Evolutionary conservation across 768 basidiomycete genomes (phyloP), one percentile per base, ranked within the genome.

Genomic region (Rhizopogon vesiculosus): DNA sequence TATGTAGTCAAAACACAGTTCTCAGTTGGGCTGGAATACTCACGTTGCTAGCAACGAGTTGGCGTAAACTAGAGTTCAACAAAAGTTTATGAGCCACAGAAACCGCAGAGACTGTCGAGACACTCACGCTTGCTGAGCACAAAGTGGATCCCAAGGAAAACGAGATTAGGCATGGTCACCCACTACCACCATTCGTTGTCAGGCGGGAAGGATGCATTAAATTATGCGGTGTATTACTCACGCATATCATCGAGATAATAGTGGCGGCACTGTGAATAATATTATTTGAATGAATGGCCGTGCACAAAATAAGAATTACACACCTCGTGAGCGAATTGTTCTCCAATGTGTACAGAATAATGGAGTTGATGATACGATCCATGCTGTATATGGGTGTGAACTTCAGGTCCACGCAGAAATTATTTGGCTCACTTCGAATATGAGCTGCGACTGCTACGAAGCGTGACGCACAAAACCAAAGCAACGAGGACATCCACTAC

Each of bases 101-200:
- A 29, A 10, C 29, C 3, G 8, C 2, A 28, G 35, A 1, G 12
- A 2, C 15, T 42, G 10, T 33, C 4, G 6, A 28, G 54, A 38
- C 19, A 49, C 74, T 49, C 52, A 79, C 78, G 62, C 66, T 82
- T 83, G 60, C 75, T 72, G 54, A 83, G 81, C 18, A 80, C 70
- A 57, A 82, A 78, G 60, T 82, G 78, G 1, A 83, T 59, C 2
- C 74, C 81, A 75, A 80, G 71, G 61, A 81, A 82, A 9, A 82
- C 63, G 7, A 82, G 71, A 56, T 81, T 80, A 7, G 75, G 73
- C 69, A 79, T 74, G 3, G 66, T 56, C 15, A 80, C 58, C 81
- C 81, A 82, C 81, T 69, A 51, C 2, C 18, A 22, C 4, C 8
- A 46, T 0, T 5, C 28, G 3, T 6, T 41, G 39, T 61, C 48